phyloP scores from a whole-genome alignment of 768 basidiomycete species.

The Collybia nuda region DNA sequence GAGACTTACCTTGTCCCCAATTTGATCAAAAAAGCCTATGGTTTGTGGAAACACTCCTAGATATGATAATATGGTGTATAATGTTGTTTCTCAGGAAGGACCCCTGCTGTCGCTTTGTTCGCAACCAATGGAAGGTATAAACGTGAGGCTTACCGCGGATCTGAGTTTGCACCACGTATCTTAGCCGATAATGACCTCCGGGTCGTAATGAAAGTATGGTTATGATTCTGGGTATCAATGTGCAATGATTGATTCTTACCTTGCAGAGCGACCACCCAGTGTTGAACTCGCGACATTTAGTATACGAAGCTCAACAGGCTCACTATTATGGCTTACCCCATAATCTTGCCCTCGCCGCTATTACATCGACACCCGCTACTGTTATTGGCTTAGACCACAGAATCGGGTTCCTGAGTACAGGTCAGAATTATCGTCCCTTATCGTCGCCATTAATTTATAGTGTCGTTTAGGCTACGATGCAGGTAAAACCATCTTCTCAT shows the following conservation, averaged over 20 bases:
- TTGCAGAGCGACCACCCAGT: constrained; percentile 65
- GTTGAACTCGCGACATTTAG: constrained; percentile 69
- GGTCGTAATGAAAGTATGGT: constrained; percentile 72
- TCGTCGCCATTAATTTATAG: not conserved
- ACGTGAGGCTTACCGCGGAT: constrained; percentile 78
- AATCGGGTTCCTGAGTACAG: constrained; percentile 71
- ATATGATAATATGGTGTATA: not conserved
- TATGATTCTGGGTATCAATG: not conserved
- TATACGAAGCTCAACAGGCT: constrained; percentile 85
- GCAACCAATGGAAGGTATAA: constrained; percentile 63
- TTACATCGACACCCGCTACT: constrained; percentile 72
- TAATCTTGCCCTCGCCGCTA: constrained; percentile 68
- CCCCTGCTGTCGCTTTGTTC: constrained; percentile 78
- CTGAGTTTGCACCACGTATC: constrained; percentile 78
- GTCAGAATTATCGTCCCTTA: constrained; percentile 24
- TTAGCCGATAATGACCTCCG: constrained; percentile 65
- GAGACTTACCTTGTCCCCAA: constrained; percentile 84
- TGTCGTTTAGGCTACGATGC: constrained; percentile 66
- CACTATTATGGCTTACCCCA: constrained; percentile 76
- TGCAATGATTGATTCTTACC: not conserved
- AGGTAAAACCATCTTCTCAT: constrained; percentile 37
- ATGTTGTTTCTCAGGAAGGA: constrained; percentile 40
- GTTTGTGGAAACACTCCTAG: constrained; percentile 27
- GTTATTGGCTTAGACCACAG: constrained; percentile 78
- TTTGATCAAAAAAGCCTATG: constrained; percentile 68